Conservation (phyloP, 2,329 filamentous ascomycete genomes). For the Paraphoma chrysanthemicola region DNA sequence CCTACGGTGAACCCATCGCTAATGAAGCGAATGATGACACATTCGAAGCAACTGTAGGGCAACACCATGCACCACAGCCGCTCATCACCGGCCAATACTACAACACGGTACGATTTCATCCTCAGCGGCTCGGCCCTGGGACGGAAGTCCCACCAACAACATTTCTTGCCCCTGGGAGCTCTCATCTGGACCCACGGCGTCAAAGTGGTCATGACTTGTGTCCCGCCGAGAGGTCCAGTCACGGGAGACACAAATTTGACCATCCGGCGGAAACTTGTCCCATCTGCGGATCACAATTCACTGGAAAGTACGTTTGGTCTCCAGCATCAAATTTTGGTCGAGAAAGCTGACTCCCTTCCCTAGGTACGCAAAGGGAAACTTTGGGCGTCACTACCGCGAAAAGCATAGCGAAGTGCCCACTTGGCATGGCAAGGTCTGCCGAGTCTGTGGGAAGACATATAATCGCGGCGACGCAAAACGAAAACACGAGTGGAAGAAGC, state of each 20-base stretch:
- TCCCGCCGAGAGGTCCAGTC: too few species aligned
- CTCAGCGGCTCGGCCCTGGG: too few species aligned
- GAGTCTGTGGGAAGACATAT: conserved; percentile 5
- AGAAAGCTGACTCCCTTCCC: conserved; percentile 1
- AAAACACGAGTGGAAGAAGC: conserved; percentile 25
- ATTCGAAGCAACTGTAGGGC: too few species aligned
- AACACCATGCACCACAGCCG: too few species aligned
- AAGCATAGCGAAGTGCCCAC: background rate
- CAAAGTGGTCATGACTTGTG: too few species aligned
- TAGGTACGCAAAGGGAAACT: conserved; percentile 18
- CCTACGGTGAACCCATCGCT: too few species aligned
- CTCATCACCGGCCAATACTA: too few species aligned
- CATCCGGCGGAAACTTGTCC: background rate
- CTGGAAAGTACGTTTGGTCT: conserved; percentile 10
- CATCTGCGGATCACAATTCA: conserved; percentile 4
- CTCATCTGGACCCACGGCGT: too few species aligned
- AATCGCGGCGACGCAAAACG: conserved; percentile 16
- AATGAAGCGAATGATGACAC: too few species aligned
- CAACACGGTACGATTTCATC: too few species aligned
- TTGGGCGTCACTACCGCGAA: conserved; percentile 9
- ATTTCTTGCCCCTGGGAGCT: too few species aligned
- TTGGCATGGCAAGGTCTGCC: conserved; percentile 4
- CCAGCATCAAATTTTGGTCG: background rate
- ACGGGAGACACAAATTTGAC: background rate
- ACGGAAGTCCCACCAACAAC: too few species aligned